Conservation (phyloP, 805 yeast species). For the Candida ulmi region DNA sequence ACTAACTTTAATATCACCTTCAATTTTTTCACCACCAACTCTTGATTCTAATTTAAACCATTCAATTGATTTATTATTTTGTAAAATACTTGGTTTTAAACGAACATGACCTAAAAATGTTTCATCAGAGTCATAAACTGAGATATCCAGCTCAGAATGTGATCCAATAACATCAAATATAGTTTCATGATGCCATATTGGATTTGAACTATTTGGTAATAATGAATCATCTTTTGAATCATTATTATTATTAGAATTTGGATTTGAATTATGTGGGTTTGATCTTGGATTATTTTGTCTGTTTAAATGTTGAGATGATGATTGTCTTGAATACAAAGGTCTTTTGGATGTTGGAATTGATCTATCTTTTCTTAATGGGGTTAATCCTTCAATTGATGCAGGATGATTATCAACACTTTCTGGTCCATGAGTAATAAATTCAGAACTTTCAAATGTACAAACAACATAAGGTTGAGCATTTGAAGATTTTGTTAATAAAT, state of each 20-base stretch:
- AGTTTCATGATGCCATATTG: conserved; percentile 90
- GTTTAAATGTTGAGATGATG: conserved; percentile 36
- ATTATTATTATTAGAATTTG: neutral
- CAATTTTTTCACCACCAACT: conserved; percentile 65
- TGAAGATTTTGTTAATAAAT: conserved; percentile 49
- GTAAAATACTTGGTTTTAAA: conserved; percentile 51
- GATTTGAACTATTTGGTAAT: conserved; percentile 44
- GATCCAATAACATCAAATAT: conserved; percentile 87
- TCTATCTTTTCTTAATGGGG: conserved; percentile 9
- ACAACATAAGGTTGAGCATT: conserved; percentile 80
- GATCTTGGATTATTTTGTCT: conserved; percentile 20
- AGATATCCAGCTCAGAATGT: conserved; percentile 77
- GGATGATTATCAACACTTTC: conserved; percentile 31
- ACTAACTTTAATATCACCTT: conserved; percentile 73
- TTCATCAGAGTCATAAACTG: conserved; percentile 90
- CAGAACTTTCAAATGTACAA: conserved; percentile 87
- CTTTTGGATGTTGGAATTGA: conserved; percentile 22
- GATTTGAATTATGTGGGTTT: conserved; percentile 1
- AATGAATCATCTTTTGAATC: conserved; percentile 10
- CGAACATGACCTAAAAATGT: conserved; percentile 82
- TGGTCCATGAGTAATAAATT: conserved; percentile 81
- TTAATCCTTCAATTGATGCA: conserved; percentile 21
- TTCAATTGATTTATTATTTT: conserved; percentile 35
- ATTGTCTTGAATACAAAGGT: conserved; percentile 39
- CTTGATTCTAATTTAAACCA: conserved; percentile 79